Evolutionary conservation across 192 early-diverging fungal species (phyloP), one percentile per base, ranked within the genome.

Genomic region (Chytriomyces sp.): DNA sequence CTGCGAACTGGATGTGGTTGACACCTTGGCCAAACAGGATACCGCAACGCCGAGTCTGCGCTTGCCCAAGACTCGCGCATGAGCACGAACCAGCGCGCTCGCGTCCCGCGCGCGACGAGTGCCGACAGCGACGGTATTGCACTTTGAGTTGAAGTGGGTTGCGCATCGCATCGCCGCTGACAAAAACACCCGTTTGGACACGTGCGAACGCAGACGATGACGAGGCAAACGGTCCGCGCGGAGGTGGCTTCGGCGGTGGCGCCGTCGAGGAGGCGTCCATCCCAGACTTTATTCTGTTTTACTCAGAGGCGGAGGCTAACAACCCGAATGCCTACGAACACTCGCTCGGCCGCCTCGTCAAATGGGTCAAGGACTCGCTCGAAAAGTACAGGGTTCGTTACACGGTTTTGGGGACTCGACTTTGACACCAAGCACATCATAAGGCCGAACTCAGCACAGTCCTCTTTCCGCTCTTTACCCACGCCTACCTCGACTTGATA

Each of bases 281-380:
- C 53, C 88, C 86, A 58, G 86, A 84, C 74, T 90, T 81, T 78
- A 81, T 91, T 12, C 72, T 87, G 57, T 84, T 86, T 74, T 91
- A 90, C 80, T 84, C 79, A 71, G 87, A 91, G 73, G 84, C 80
- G 34, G 92, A 90, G 81, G 80, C 81, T 70, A 91, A 86, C 12
- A 93, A 94, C 73, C 91, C 94, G 3, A 89, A 92, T 67, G 89
- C 89, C 10, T 96, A 96, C 68, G 88, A 90, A 52, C 76, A 86
- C 52, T 89, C 88, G 60, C 98, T 98, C 80, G 82, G 79, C 22
- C 83, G 84, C 69, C 80, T 99, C 59, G 78, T 91, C 52, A 83
- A 86, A 39, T 97, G 93, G 94, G 90, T 98, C 44, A 94, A 98
- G 58, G 91, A 91, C 65, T 98, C 94, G 5, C 84, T 99, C 52